Base-by-base conservation (phyloP, 1,139 yeast genomes). In the Pichia sp. region DNA sequence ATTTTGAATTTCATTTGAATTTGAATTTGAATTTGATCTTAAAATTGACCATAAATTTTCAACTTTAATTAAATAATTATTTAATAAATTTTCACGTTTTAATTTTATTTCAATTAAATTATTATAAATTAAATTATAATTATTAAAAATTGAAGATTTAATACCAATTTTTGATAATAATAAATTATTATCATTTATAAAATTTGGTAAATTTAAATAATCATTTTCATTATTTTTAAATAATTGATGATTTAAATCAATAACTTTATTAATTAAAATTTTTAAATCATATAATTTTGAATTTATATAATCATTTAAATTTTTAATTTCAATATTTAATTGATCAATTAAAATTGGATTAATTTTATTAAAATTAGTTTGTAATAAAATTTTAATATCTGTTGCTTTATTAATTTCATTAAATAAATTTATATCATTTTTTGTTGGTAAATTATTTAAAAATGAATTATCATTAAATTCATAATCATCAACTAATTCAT, bases 21-120 rank as follows among this genome's bases (percentile, higher is more conserved):
- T 18, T 34, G 59, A 59, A 18, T 18, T 18, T 18, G 18, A 18
- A 10, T 59, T 53, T n/a, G 65, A 62, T 38, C 60, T 50, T 25
- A 61, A 47, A 46, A 61, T 57, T 30, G 57, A 52, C 61, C 66
- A 62, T 29, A 59, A 50, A 7, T 56, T 57, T 46, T 59, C 58
- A 25, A 59, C 54, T 38, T 52, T 44, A 2, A 35, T 26, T 46
- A 60, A 38, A 43, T 54, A 52, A 9, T 32, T 30, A 8, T 51
- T 36, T 9, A 60, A 50, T 27, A 44, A 48, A 1, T 25, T 5
- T 44, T 61, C 51, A 48, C 67, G 52, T 10, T 51, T 51, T 2
- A 25, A 9, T 44, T 56, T 61, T 26, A 56, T 45, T 1, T 44
- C 37, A 6, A 50, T 36, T 9, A 63, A 37, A 5, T 39, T 37